Percentiles rank a stretch among this genome's conserved stretches.
These are phyloP conservation scores for Cordyceps javanica DNA, from an alignment of 2,329 filamentous ascomycete species.

Conservation along the genomic window DNA sequence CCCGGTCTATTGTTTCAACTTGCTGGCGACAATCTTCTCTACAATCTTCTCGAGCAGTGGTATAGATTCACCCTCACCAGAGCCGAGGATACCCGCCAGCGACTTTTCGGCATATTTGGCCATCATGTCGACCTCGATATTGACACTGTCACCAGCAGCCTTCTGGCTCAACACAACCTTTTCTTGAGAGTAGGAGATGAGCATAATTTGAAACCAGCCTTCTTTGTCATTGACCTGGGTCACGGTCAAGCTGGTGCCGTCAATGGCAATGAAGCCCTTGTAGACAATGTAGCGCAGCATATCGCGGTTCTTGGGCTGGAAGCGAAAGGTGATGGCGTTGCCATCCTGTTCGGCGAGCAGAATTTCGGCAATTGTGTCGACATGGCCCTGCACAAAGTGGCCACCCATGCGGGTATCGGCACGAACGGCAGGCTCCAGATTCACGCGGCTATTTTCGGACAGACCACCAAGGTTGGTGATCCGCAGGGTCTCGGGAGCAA, in stretches of 20 bases:
- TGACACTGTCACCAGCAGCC: constrained; percentile 72
- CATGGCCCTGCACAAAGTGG: constrained; percentile 96
- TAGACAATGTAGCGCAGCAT: constrained; percentile 86
- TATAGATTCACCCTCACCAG: constrained; percentile 43
- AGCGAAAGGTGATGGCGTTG: constrained; percentile 81
- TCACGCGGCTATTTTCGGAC: constrained; percentile 61
- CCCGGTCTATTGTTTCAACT: neutral
- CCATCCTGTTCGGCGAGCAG: constrained; percentile 70
- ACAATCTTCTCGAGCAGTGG: constrained; percentile 66
- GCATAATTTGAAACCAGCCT: constrained; percentile 93
- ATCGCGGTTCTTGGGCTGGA: constrained; percentile 61
- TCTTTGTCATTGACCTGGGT: constrained; percentile 75
- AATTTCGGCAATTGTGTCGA: constrained; percentile 82
- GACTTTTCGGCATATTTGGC: constrained; percentile 88
- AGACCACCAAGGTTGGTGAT: constrained; percentile 88
- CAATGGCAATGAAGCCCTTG: constrained; percentile 92
- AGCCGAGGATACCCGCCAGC: constrained; percentile 63
- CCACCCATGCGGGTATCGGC: constrained; percentile 94
- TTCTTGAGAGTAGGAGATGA: constrained; percentile 94
- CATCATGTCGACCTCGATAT: constrained; percentile 88
- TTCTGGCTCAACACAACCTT: constrained; percentile 79
- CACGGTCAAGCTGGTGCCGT: constrained; percentile 90
- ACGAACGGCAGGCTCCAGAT: constrained; percentile 89
- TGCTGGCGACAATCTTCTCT: constrained; percentile 67
- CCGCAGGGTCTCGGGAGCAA: constrained; percentile 91